Conservation (phyloP, 2,329 filamentous ascomycete species). For the Hypoxylon sp. region DNA sequence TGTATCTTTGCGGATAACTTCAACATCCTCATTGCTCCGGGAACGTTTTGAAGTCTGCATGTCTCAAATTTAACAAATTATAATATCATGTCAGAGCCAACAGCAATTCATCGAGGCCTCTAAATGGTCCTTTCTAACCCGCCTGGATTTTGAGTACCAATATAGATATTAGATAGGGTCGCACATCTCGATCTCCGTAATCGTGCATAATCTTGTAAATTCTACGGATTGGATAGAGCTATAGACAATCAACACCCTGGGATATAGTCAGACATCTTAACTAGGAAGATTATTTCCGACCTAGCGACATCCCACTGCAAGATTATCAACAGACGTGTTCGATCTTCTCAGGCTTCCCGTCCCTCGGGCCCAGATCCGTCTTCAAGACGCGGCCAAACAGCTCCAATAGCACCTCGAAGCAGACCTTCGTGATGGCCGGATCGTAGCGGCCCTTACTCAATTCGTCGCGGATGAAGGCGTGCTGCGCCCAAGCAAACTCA, state of each 20-base stretch:
- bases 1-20: conserved; percentile 2
- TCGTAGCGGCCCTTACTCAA: conserved; percentile 95
- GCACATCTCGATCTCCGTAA: conserved; percentile 19
- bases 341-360: conserved; percentile 72
- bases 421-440: conserved; percentile 86
- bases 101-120: conserved; percentile 1
- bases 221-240: conserved; percentile 6
- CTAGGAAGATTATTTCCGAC: background rate
- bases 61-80: conserved; percentile 34
- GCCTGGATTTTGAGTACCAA: conserved; percentile 6
- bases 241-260: conserved; percentile 6
- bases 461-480: conserved; percentile 95
- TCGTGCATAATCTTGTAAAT: conserved; percentile 13
- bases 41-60: conserved; percentile 35
- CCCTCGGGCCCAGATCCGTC: conserved; percentile 80
- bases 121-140: conserved; percentile 8
- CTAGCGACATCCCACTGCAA: conserved; percentile 4
- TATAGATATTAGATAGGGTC: conserved; percentile 2
- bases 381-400: conserved; percentile 84
- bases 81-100: conserved; percentile 7
- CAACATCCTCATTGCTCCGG: conserved; percentile 20
- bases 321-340: conserved; percentile 78
- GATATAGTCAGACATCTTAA: conserved; percentile 7
- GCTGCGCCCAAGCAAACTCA: conserved; percentile 93
- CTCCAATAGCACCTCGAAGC: conserved; percentile 92